Evolutionary conservation across 306 rosid species (phyloP).

Genomic region (Cucurbita argyrosperma): DNA sequence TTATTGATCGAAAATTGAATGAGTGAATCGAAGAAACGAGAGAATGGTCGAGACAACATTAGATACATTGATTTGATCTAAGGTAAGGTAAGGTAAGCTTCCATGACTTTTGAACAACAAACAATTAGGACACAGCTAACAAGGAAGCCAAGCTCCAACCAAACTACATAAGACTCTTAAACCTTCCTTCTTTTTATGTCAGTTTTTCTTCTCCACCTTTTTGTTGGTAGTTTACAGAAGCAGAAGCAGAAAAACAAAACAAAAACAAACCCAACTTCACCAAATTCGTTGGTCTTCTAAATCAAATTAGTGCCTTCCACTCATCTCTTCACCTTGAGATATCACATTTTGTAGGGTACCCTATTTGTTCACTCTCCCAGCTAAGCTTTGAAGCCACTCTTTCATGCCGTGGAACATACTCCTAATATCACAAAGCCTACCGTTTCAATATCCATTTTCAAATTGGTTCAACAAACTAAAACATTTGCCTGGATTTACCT

Average conservation of each 20-base stretch:
- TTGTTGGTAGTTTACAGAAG: background rate
- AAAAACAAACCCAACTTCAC: background rate
- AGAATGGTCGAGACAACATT: background rate
- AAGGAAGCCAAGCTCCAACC: background rate
- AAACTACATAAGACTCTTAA: background rate
- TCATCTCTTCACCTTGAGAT: slow-evolving; percentile 27
- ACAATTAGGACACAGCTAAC: background rate
- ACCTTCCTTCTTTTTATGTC: background rate
- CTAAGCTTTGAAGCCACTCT: slow-evolving; percentile 79
- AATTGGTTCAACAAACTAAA: background rate
- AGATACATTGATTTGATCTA: background rate
- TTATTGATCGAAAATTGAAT: too few relatives aligned
- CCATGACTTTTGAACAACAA: background rate
- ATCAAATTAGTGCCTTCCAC: background rate
- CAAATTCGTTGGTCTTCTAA: background rate
- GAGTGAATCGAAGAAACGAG: too few relatives aligned
- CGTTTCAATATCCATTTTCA: background rate
- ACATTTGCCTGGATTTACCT: slow-evolving; percentile 22
- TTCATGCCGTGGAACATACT: slow-evolving; percentile 75
- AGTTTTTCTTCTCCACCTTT: background rate
- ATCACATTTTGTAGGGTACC: slow-evolving; percentile 28
- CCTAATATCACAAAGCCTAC: slow-evolving; percentile 18
- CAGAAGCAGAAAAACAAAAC: background rate
- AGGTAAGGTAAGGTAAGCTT: background rate
- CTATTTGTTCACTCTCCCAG: slow-evolving; percentile 66